phyloP scores from a whole-genome alignment of 2,329 filamentous ascomycete species.

The Fusarium camptoceras region DNA sequence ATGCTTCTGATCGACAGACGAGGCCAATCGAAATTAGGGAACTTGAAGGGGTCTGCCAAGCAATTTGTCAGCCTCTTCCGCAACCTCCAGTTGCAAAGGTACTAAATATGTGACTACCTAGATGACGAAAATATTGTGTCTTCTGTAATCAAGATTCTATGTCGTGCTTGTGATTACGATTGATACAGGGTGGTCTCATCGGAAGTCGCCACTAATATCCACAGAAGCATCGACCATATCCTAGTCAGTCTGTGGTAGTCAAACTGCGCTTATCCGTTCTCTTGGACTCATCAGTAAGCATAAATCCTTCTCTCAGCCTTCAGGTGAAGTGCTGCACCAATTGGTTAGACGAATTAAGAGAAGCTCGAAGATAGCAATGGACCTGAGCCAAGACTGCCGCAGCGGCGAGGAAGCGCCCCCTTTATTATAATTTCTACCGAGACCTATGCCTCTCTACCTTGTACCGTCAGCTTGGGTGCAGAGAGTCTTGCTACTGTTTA shows the following conservation, averaged over 20 bases:
- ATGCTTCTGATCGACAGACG: conserved; percentile 31
- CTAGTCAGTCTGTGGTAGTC: neutral
- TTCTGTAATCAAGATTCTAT: neutral
- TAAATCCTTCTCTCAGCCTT: neutral
- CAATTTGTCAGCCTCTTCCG: conserved; percentile 27
- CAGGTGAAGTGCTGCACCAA: neutral
- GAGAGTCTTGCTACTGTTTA: neutral
- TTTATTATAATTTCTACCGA: neutral
- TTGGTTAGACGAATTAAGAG: neutral
- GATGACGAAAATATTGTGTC: rapidly evolving
- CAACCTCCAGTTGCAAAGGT: neutral
- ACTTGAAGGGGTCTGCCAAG: conserved; percentile 11
- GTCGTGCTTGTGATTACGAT: neutral
- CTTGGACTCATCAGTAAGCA: neutral
- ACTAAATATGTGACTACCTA: neutral
- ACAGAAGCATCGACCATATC: neutral
- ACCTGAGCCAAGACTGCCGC: neutral
- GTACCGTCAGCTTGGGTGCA: neutral
- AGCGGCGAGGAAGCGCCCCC: too few species aligned
- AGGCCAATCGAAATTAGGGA: conserved; percentile 25
- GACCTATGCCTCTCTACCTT: neutral
- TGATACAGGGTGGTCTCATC: too few species aligned
- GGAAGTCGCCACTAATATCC: neutral
- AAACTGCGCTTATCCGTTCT: neutral
- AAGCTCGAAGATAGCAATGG: neutral